A percentile compares a stretch with the other conserved stretches of the same genome.
phyloP scores from a whole-genome alignment of 1,284 basidiomycete genomes.

The Trichosporon asahii region DNA sequence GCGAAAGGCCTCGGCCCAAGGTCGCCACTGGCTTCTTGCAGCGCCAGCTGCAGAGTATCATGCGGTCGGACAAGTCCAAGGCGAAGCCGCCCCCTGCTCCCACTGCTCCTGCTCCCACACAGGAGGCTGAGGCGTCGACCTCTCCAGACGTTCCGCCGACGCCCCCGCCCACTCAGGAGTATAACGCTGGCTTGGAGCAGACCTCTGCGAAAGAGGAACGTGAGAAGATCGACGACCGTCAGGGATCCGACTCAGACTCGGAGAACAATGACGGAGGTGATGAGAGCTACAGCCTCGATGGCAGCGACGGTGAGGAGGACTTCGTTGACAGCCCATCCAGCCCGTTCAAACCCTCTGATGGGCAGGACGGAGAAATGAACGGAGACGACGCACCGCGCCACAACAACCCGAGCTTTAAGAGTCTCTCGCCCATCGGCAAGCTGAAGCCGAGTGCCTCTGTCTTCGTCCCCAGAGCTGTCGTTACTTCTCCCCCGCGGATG shows the following conservation, averaged over 20 bases:
- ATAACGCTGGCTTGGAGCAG: neutral
- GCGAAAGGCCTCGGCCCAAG: neutral
- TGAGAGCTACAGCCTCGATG: neutral
- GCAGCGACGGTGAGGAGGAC: neutral
- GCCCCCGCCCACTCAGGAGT: neutral
- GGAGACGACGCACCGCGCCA: neutral
- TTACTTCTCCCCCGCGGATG: neutral
- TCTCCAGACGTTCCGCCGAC: neutral
- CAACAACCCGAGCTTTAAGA: neutral
- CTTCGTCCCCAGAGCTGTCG: neutral
- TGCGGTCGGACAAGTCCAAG: slow-evolving; percentile 12
- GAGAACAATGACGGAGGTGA: neutral
- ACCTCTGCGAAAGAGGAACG: neutral
- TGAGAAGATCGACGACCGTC: neutral
- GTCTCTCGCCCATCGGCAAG: neutral
- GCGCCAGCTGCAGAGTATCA: slow-evolving; percentile 16
- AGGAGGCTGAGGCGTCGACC: neutral
- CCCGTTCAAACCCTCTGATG: neutral
- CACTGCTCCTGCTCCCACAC: neutral
- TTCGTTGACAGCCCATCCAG: neutral
- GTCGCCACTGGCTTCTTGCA: slow-evolving; percentile 9
- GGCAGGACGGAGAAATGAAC: neutral
- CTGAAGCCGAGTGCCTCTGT: neutral
- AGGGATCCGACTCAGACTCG: neutral
- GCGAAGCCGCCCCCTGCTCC: neutral